Conservation (phyloP, 2,329 filamentous ascomycete species). For the Beauveria brongniartii region DNA sequence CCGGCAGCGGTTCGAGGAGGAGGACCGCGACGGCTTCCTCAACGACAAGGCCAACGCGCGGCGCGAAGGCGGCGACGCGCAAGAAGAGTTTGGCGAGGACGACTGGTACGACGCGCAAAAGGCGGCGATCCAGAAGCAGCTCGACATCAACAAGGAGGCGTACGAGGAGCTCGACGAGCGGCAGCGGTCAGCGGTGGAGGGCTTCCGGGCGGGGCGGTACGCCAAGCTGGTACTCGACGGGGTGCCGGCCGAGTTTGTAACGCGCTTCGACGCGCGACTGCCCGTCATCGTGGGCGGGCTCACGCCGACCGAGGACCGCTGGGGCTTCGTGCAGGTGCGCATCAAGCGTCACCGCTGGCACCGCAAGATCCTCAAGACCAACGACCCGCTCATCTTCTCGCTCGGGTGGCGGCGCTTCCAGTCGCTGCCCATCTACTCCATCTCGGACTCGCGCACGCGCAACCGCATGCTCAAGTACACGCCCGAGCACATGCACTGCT, state of each 20-base stretch:
- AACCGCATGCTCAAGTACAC: constrained; percentile 99
- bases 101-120: constrained; percentile 99
- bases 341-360: constrained; percentile 99
- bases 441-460: constrained; percentile 83
- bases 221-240: constrained; percentile 82
- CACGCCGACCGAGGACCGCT: constrained; percentile 86
- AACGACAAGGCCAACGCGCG: constrained; percentile 78
- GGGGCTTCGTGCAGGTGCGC: constrained; percentile 88
- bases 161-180: constrained; percentile 80
- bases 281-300: constrained; percentile 89
- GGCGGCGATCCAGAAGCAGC: constrained; percentile 86
- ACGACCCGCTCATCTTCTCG: constrained; percentile 94
- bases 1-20: constrained; percentile 89
- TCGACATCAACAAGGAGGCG: constrained; percentile 93
- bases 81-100: constrained; percentile 90
- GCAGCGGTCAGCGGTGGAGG: constrained; percentile 78
- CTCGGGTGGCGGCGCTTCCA: constrained; percentile 96
- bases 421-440: constrained; percentile 85
- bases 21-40: constrained; percentile 91
- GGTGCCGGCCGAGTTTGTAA: constrained; percentile 84
- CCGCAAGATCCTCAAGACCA: constrained; percentile 98
- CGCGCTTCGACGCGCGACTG: constrained; percentile 69
- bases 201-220: constrained; percentile 86
- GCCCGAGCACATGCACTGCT: constrained; percentile 98
- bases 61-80: constrained; percentile 56